phyloP scores from a whole-genome alignment of 106 monocot species.

The Agapanthus africanus region DNA sequence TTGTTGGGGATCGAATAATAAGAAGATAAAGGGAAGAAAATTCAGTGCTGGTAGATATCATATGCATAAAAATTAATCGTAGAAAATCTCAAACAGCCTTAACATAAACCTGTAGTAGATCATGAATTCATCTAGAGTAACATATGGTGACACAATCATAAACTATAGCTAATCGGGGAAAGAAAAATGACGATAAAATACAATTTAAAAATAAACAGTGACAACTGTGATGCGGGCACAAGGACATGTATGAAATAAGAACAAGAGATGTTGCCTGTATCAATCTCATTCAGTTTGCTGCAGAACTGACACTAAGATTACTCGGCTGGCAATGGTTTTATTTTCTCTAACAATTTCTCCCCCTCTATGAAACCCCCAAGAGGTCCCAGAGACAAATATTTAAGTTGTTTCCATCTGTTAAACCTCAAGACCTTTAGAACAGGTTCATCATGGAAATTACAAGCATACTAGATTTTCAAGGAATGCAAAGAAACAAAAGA shows the following conservation, averaged over 20 bases:
- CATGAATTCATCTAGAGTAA: too few relatives aligned
- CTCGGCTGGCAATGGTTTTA: constrained; percentile 33
- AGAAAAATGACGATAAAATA: background rate
- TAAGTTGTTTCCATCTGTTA: constrained; percentile 63
- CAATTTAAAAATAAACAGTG: background rate
- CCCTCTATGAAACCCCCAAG: constrained; percentile 68
- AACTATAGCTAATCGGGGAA: too few relatives aligned
- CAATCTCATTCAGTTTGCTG: background rate
- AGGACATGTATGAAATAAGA: background rate
- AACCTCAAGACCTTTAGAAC: constrained; percentile 1
- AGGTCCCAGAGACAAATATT: constrained; percentile 56
- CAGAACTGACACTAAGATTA: background rate
- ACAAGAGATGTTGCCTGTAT: background rate
- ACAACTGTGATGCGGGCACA: background rate
- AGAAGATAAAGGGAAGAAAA: too few relatives aligned
- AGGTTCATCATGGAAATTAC: background rate
- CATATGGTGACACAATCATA: too few relatives aligned
- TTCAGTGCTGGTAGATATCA: too few relatives aligned
- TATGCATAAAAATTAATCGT: too few relatives aligned
- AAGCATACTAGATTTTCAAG: background rate
- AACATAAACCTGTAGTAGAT: too few relatives aligned
- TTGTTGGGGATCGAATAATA: too few relatives aligned
- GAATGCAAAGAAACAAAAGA: background rate
- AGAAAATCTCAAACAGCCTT: too few relatives aligned
- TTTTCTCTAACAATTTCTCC: constrained; percentile 46